Evolutionary conservation across 2,329 filamentous ascomycete species (phyloP).

Genomic region (Emericellopsis atlantica): DNA sequence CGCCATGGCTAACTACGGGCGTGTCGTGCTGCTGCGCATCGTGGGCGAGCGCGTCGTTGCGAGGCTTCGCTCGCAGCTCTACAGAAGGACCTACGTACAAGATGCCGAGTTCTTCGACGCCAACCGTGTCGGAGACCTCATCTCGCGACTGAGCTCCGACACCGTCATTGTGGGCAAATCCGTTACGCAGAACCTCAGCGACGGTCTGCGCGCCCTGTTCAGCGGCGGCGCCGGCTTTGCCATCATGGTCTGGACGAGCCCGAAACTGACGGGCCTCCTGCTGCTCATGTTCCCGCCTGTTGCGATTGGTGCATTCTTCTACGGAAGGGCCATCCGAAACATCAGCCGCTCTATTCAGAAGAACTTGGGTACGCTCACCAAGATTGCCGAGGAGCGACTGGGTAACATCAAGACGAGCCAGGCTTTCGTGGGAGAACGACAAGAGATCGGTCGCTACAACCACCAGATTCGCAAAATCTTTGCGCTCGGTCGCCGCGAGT

Average conservation of each 20-base stretch:
- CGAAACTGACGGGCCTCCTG: constrained; percentile 79
- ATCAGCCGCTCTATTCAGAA: constrained; percentile 88
- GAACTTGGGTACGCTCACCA: constrained; percentile 83
- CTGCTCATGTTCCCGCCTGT: constrained; percentile 83
- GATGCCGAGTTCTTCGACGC: constrained; percentile 99
- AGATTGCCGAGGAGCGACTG: constrained; percentile 94
- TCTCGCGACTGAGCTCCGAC: constrained; percentile 89
- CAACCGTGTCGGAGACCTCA: constrained; percentile 90
- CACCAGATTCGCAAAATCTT: constrained; percentile 88
- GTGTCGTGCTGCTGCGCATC: constrained; percentile 85
- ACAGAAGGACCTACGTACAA: constrained; percentile 86
- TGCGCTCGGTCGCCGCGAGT: constrained; percentile 72
- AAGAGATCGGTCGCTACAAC: constrained; percentile 87
- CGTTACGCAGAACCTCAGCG: constrained; percentile 94
- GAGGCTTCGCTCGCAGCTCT: constrained; percentile 77
- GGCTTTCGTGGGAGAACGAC: constrained; percentile 85
- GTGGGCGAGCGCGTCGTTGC: constrained; percentile 93
- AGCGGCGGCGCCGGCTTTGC: constrained; percentile 81
- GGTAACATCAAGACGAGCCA: constrained; percentile 96
- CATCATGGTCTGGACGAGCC: constrained; percentile 92
- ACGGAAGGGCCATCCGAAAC: constrained; percentile 78
- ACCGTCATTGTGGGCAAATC: constrained; percentile 98
- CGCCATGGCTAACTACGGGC: constrained; percentile 82
- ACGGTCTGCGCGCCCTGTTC: constrained; percentile 83
- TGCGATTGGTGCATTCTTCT: constrained; percentile 81